A percentile compares a stretch with the other conserved stretches of the same genome.
These are phyloP conservation scores for Phytophthora melonis DNA, from an alignment of 352 stramenopile genomes.

Conservation along the genomic window DNA sequence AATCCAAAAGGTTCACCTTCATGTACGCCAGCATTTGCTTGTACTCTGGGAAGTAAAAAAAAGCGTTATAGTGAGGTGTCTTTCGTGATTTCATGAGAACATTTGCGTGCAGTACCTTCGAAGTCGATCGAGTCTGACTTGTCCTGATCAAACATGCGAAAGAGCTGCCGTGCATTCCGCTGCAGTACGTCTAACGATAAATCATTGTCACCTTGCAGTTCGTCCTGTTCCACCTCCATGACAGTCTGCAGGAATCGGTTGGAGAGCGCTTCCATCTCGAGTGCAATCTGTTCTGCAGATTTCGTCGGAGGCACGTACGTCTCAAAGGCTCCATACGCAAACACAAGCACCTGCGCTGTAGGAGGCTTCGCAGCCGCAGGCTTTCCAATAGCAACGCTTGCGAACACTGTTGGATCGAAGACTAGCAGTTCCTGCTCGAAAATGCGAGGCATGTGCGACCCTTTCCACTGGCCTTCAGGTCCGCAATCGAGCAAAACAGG, in stretches of 20 bases:
- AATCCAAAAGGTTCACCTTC: constrained; percentile 72
- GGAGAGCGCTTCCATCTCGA: constrained; percentile 59
- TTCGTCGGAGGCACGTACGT: constrained; percentile 66
- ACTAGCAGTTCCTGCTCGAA: constrained; percentile 71
- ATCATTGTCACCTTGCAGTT: constrained; percentile 39
- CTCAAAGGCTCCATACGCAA: constrained; percentile 65
- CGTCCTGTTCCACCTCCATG: constrained; percentile 57
- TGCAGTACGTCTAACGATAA: constrained; percentile 62
- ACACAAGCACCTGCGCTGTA: constrained; percentile 53
- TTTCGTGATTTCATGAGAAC: neutral
- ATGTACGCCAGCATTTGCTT: constrained; percentile 80
- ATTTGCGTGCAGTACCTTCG: constrained; percentile 41
- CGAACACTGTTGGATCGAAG: constrained; percentile 64
- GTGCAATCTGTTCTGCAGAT: constrained; percentile 51
- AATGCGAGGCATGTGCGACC: constrained; percentile 47
- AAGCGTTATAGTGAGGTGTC: constrained; percentile 11
- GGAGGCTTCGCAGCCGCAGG: constrained; percentile 65
- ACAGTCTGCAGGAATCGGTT: constrained; percentile 54
- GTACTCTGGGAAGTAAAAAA: constrained; percentile 58
- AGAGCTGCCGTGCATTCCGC: constrained; percentile 65
- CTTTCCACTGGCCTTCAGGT: constrained; percentile 71
- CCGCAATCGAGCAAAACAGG: constrained; percentile 64
- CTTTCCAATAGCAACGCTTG: constrained; percentile 67
- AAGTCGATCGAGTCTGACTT: constrained; percentile 84
- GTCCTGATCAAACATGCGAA: constrained; percentile 79